Base-by-base conservation (phyloP, 306 rosid genomes). In the Malus fusca region DNA sequence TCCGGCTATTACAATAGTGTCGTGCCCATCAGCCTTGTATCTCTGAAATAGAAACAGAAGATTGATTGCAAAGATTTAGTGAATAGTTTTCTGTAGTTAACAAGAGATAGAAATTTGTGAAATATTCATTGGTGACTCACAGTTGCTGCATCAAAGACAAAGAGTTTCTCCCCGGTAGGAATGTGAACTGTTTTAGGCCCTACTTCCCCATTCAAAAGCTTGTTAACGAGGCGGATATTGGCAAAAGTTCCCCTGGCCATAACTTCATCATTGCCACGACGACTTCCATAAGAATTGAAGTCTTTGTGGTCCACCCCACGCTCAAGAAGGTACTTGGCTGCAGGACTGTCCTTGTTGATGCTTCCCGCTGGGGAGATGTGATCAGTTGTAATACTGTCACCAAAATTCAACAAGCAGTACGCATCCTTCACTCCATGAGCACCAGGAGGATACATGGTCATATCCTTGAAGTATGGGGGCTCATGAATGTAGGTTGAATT, bases 221-320 rank as follows among this genome's bases (percentile, higher is more conserved):
- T 94, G 90, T 92, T 90, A 70, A 94, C 97, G 69, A 94, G 66
- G 75, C 96, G 96, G 62, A 92, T 94, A 80, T 94, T 90, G 61
- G 95, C 96, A 86, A 94, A 94, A 63, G 98, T 94, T 78, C 98
- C 98, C 55, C 98, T 85, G 42, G 93, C 97, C 98, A 94, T 94
- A 71, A 94, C 84, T 80, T 94, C 98, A 83, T 92, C 98, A 82
- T 94, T 94, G 65, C 97, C 98, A 55, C 95, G 92, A 15, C 95
- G 92, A 79, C 98, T 92, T 78, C 98, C 97, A 67, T 94, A 92
- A 74, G 97, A 92, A 84, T 94, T 94, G 85, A 94, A 94, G 87
- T 94, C 98, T 76, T 82, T 90, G 81, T 85, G 88, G 21, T 88
- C 92, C 72, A 92, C 96, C 55, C 97, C 96, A 25, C 82, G 92